Base-by-base conservation (phyloP, 1,139 yeast genomes). In the Saccharomyces hybrid region DNA sequence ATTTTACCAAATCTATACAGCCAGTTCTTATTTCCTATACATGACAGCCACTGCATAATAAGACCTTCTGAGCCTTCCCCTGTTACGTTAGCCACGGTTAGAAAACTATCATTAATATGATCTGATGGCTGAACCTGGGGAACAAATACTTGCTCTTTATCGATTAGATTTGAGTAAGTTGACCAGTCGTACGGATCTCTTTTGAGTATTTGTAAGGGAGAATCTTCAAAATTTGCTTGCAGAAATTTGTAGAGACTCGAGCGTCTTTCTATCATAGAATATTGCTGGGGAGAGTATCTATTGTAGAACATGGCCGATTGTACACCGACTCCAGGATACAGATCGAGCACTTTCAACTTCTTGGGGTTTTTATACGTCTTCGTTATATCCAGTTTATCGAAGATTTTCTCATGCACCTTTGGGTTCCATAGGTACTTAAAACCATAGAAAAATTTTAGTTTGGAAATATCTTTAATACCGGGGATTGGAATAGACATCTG, bases 21-120 rank as follows among this genome's bases (percentile, higher is more conserved):
- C 97, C 96, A 88, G 63, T 86, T 87, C 51, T 79, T 76, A 66
- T 84, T 78, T 1, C 80, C 82, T 47, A 85, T 74, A 67, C 96
- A 87, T 62, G 78, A 78, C 32, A 87, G 69, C 83, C 91, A 87
- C 71, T 89, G 96, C 50, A 88, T 85, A 42, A 86, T 70, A 27
- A 88, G 75, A 50, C 85, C 81, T 66, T 87, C 95, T 5, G 89
- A 89, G 28, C 74, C 70, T 34, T 68, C 57, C 11, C 78, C 75
- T 0, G 88, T 75, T 50, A 87, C 74, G 65, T 87, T 86, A 1
- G 84, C 95, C 1, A 83, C 74, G 30, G 87, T 73, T 44, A 91
- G 70, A 14, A 91, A 70, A 52, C 82, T 79, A 53, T 82, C 78
- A 69, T 89, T 84, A 20, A 86, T 69, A n/a, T 75, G 71, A 46